A percentile compares a stretch with the other conserved stretches of the same genome.
Conservation (phyloP, 2,329 filamentous ascomycete species). For the Pyricularia sp. region DNA sequence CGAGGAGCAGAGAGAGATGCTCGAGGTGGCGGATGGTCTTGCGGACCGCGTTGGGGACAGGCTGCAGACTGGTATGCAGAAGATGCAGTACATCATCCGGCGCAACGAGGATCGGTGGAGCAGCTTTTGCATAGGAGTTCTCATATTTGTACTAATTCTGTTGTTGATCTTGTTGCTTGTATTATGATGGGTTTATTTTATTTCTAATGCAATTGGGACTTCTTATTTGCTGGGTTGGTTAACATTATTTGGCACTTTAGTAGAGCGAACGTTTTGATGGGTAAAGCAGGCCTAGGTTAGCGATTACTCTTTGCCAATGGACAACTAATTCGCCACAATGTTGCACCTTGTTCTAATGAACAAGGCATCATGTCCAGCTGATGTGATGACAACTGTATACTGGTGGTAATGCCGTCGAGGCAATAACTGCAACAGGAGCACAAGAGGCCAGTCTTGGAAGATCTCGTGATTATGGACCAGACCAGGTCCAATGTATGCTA, state of each 20-base stretch:
- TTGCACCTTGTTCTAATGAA: background rate
- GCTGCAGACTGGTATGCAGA: constrained; percentile 77
- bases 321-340: background rate
- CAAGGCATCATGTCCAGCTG: background rate
- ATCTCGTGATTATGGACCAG: background rate
- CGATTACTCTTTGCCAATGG: background rate
- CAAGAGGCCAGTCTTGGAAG: background rate
- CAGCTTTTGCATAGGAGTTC: constrained; percentile 80
- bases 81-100: constrained; percentile 74
- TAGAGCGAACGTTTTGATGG: no score
- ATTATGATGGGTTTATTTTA: constrained; percentile 28
- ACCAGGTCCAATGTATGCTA: background rate
- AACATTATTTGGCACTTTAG: constrained; percentile 2
- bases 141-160: constrained; percentile 83
- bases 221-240: constrained; percentile 8
- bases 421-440: background rate
- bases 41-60: constrained; percentile 83
- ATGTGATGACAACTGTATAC: background rate
- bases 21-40: constrained; percentile 75
- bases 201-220: constrained; percentile 5
- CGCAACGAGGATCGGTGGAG: constrained; percentile 84
- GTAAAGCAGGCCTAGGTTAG: background rate
- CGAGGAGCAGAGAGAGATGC: constrained; percentile 86
- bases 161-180: constrained; percentile 70
- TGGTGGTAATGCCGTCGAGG: background rate